Evolutionary conservation across 768 basidiomycete species (phyloP), one percentile per base, ranked within the genome.

Genomic region (Russula ochroleuca): DNA sequence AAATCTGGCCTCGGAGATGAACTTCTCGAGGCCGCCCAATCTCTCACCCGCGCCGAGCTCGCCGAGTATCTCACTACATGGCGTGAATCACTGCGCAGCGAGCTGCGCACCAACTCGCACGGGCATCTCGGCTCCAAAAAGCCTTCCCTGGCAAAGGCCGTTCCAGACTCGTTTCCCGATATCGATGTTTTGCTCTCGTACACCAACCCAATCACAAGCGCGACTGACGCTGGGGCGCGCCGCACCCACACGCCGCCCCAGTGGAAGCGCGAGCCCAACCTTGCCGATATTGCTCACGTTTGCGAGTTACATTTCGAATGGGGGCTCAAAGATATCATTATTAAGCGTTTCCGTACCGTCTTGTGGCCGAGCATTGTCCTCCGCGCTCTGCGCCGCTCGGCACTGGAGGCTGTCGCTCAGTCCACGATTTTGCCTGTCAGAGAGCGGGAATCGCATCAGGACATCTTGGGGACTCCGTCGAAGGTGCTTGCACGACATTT

Each of bases 221-320:
- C 87, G 68, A 82, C 79, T 25, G 78, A 80, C 33, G 59, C 56
- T 6, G 54, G 67, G 80, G 83, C 14, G 73, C 77, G 57, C 75
- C 56, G 73, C 69, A 63, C 72, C 79, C 31, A 80, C 76, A 0
- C 59, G 28, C 57, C 54, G 59, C 69, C 28, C 64, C 69, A 43
- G 62, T 84, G 82, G 82, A 70, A 70, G 38, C 71, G 74, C 58
- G 89, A 92, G 64, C 87, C 88, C 0, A 84, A 88, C 68, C 75
- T 92, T 1, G 81, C 81, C 17, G 83, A 82, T 59, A 81, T 95
- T 17, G 93, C 94, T 0, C 82, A 77, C 11, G 78, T 86, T 3
- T 95, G 93, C 76, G 94, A 97, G 73, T 79, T 86, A 52, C 89
- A 86, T 72, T 96, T 96, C 66, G 94, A 95, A 71, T 97, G 94